Base-by-base conservation (phyloP, 2,329 filamentous ascomycete species). In the Exophiala dermatitidis region DNA sequence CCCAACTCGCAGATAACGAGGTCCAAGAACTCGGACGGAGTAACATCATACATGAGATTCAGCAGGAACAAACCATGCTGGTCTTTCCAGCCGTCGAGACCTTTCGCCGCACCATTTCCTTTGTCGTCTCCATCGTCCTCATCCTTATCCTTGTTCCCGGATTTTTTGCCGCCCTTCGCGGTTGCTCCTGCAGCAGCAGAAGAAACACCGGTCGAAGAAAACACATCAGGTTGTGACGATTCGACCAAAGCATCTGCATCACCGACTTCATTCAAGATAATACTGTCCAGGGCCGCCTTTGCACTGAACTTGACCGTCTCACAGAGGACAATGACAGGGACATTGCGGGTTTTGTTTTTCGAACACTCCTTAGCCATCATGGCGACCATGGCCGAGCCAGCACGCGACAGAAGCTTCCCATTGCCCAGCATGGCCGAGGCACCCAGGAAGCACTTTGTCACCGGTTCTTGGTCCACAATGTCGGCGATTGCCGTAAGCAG, bases 341-440 rank as follows among this genome's bases (percentile, higher is more conserved):
- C 81, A 53, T 85, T 84, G 5, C 56, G 48, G 29, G 40, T 41
- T 19, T 83, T 77, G 3, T 71, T 71, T 34, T 71, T 70, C 9
- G 67, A 66, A 34, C 69, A 70, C 52, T 86, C 82, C 48, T 84
- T 82, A 4, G 90, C 91, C 40, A 86, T 83, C 75, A 93, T 86
- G 12, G 91, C 90, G 6, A 97, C 80, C 54, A 93, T 81, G 28
- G 88, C 88, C 2, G 90, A 95, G 56, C 93, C 93, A 6, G 89
- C 83, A 19, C 90, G 83, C 3, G 87, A 91, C 70, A 94, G 95
- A 63, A 98, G 79, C 33, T 88, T 81, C 5, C 93, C 93, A 69
- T 97, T 97, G 62, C 88, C 90, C 73, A 95, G 93, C 83, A 98
- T 93, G 37, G 89, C 88, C 67, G 96, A 90, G 3, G 90, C 90